Conservation (phyloP, 371 early-diverging fungal genomes). For the Homolaphlyctis polyrhiza region DNA sequence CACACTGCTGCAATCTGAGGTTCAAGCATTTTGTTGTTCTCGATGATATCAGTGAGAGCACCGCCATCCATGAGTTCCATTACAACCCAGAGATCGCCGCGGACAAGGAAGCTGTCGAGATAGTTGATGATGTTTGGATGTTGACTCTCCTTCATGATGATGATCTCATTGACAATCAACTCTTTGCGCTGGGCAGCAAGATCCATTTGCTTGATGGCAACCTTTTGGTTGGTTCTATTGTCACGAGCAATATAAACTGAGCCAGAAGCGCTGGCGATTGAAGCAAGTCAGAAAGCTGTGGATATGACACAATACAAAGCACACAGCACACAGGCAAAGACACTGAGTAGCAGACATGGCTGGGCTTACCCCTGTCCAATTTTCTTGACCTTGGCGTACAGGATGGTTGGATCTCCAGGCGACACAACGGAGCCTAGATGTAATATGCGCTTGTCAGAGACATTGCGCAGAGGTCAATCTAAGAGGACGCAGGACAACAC, state of each 20-base stretch:
- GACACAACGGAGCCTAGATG: constrained; percentile 60
- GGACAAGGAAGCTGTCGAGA: constrained; percentile 82
- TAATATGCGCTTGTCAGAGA: neutral
- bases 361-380: constrained; percentile 87
- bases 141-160: constrained; percentile 90
- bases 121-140: constrained; percentile 95
- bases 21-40: constrained; percentile 86
- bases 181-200: constrained; percentile 87
- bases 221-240: constrained; percentile 32
- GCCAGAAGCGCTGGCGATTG: constrained; percentile 75
- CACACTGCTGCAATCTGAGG: constrained; percentile 85
- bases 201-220: constrained; percentile 98
- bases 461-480: neutral
- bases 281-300: too few relatives aligned
- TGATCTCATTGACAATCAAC: constrained; percentile 91
- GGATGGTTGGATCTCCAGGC: constrained; percentile 73
- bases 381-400: constrained; percentile 86
- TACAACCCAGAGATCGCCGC: constrained; percentile 90
- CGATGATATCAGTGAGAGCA: constrained; percentile 93
- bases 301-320: neutral
- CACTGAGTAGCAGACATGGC: neutral
- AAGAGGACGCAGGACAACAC: neutral
- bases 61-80: constrained; percentile 99
- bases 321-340: neutral
- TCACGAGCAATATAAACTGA: constrained; percentile 82